Base-by-base conservation (phyloP, 78 protist species). In the Dictyostelium citrinum region DNA sequence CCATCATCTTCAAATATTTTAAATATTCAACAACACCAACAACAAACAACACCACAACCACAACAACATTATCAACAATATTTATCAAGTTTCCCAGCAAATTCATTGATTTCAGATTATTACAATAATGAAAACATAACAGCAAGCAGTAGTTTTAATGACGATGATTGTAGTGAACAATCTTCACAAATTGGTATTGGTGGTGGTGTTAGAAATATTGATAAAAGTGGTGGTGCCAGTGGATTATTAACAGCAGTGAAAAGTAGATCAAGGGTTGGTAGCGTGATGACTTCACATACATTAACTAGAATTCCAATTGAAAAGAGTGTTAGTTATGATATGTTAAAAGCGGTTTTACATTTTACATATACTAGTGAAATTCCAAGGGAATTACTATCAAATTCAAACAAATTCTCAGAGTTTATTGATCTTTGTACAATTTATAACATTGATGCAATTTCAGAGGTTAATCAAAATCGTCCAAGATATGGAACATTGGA, bases 251-350 rank as follows among this genome's bases (percentile, higher is more conserved):
- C 64, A 5, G 64, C 64, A 5, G 64, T 55, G 20, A 58, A 60
- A 29, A 46, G 85, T 31, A 68, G 93, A n/a, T 88, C 93, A 2
- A 76, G 93, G 45, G n/a, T 78, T 60, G 72, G 72, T n/a, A 88
- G 93, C 79, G 85, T 88, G 14, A 64, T 78, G 22, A 88, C 78
- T 68, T 84, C 93, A 31, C 17, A 67, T 43, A 24, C 51, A 5
- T 17, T 88, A 58, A 61, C 46, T 31, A 68, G 93, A 27, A 88
- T 88, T 11, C 93, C 84, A 27, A 82, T 88, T 16, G 93, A 88
- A 55, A 76, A 78, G 46, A 83, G 93, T n/a, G 45, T 88, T 17
- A 22, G 43, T 1, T 88, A 67, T 67, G 93, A 88, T 14, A 14
- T 88, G 41, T 88, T 88, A 24, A 43, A 43, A 22, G 84, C 85